Conservation (phyloP, 495 filamentous ascomycete genomes). For the Parachaetomium inaequale region DNA sequence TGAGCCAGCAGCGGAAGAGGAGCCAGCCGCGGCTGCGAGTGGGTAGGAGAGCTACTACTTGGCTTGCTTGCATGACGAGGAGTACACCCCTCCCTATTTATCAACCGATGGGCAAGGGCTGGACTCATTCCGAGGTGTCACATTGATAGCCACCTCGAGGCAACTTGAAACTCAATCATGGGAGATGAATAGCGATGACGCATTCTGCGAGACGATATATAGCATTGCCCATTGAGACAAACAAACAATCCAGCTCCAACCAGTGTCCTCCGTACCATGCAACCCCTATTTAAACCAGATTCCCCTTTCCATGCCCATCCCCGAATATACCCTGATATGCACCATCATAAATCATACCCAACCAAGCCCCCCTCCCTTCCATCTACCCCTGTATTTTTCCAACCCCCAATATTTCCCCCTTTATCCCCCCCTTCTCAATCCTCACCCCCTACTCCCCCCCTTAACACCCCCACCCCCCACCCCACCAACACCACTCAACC, state of each 20-base stretch:
- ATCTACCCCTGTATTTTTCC: neutral
- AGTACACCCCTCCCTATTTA: neutral
- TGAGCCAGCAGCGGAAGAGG: neutral
- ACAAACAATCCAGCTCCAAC: neutral
- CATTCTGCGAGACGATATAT: neutral
- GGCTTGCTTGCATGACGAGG: neutral
- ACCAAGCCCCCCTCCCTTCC: too few species aligned
- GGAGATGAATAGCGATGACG: neutral
- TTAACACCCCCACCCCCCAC: neutral
- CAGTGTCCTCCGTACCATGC: neutral
- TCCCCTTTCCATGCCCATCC: neutral
- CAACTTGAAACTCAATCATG: neutral
- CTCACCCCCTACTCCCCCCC: neutral
- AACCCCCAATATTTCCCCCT: neutral
- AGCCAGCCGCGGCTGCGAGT: conserved; percentile 2
- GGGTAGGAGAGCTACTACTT: neutral
- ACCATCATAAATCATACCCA: neutral
- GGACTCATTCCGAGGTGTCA: neutral
- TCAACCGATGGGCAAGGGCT: neutral
- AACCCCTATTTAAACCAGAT: neutral
- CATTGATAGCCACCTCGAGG: neutral
- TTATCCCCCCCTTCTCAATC: too few species aligned
- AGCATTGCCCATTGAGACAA: neutral
- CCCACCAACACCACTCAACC: neutral
- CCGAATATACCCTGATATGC: neutral